These are phyloP conservation scores for Hibiscus mutabilis DNA, from an alignment of 345 rosid genomes.

Conservation along the genomic window DNA sequence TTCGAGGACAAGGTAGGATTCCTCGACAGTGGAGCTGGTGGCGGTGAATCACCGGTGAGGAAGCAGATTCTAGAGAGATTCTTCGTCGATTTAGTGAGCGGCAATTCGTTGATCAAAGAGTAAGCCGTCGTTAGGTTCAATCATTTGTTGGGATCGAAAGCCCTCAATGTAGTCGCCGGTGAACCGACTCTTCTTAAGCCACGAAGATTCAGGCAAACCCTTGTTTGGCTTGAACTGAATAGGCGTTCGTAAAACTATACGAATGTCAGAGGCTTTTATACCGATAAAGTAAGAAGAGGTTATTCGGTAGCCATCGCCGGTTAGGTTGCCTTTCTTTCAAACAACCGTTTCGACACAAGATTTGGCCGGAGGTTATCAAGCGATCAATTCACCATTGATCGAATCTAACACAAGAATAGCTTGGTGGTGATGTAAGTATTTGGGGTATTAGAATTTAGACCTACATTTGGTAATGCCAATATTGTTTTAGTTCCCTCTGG, in stretches of 20 bases:
- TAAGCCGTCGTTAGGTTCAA: conserved; percentile 7
- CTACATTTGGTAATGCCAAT: background rate
- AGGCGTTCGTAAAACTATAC: background rate
- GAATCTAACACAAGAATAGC: background rate
- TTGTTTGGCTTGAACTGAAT: background rate
- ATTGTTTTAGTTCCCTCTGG: background rate
- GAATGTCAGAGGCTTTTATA: background rate
- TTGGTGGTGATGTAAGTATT: background rate
- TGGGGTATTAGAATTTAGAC: too few relatives aligned
- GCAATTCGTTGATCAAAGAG: conserved; percentile 8
- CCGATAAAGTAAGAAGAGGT: background rate
- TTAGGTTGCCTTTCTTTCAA: background rate
- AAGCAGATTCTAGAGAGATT: background rate
- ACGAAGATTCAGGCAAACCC: background rate
- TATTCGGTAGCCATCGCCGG: background rate
- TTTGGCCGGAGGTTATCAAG: background rate
- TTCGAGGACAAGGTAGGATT: background rate
- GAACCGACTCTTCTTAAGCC: background rate
- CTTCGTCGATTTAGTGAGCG: background rate
- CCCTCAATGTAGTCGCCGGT: background rate
- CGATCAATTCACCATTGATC: background rate
- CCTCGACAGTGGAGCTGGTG: background rate
- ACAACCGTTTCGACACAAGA: too few relatives aligned
- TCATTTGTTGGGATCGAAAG: conserved; percentile 3
- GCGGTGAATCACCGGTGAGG: background rate